Base-by-base conservation (phyloP, 1,284 basidiomycete species). In the Leccinum solheimii region DNA sequence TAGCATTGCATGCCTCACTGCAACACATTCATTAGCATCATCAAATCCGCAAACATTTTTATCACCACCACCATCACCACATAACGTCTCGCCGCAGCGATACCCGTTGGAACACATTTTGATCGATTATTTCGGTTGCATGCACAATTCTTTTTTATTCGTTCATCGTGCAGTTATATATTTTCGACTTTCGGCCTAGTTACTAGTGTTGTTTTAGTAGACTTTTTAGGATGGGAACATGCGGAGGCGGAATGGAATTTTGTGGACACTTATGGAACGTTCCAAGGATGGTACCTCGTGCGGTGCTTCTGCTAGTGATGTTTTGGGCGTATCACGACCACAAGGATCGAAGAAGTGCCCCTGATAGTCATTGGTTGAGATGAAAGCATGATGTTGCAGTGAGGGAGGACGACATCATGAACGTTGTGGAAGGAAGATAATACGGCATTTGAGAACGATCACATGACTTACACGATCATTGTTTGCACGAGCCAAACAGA, bases 401-500 rank as follows among this genome's bases (percentile, higher is more conserved):
- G 40, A 43, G 40, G 16, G 38, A n/a, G 45, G 43, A 21, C 19
- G 9, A 21, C n/a, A 48, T 23, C 45, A 48, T 23, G 45, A 11
- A 19, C 40, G 19, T 45, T n/a, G 21, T 48, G 45, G 45, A 9
- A 43, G 10, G 48, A 48, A 26, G 21, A 13, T 21, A 32, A 10
- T 10, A 23, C 14, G 9, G 14, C n/a, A 51, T 32, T 23, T 14
- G 50, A 53, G 56, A 51, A 52, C 30, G 62, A 45, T 70, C 68
- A 69, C 70, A 61, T 71, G 68, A 72, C 61, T 34, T 14, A 27
- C 11, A 9, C 4, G 49, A 50, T 26, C 2, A 13, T 63, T 74
- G 26, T 71, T 74, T 71, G 69, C 4, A 36, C 62, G 9, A 60
- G 45, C 65, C 70, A 71, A 71, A 72, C n/a, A 71, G 13, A 23